These are phyloP conservation scores for Austropuccinia psidii DNA, from an alignment of 1,284 basidiomycete species.

Conservation along the genomic window DNA sequence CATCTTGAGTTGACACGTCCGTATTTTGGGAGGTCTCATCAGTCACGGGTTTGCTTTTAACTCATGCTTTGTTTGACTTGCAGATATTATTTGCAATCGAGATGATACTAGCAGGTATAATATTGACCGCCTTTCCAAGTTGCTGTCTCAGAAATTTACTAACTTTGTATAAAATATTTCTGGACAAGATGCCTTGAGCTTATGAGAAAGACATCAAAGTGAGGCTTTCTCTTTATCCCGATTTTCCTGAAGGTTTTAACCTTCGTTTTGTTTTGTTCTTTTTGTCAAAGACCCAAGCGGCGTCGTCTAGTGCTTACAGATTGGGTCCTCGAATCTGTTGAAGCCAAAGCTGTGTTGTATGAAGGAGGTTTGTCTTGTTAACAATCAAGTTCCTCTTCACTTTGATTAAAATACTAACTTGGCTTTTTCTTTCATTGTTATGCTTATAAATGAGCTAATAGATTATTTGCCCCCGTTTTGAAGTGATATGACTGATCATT, in stretches of 20 bases:
- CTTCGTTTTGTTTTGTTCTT: neutral
- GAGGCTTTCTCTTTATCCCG: neutral
- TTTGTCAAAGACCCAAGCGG: slow-evolving; percentile 2
- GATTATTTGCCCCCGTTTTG: neutral
- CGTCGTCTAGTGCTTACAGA: slow-evolving; percentile 12
- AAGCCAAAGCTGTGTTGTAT: neutral
- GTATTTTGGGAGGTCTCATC: neutral
- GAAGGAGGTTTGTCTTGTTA: slow-evolving; percentile 18
- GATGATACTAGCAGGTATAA: slow-evolving; percentile 19
- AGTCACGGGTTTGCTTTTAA: neutral
- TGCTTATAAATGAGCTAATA: neutral
- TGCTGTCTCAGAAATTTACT: neutral
- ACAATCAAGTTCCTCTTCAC: no score
- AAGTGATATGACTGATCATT: no score
- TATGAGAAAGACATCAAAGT: neutral
- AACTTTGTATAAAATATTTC: neutral
- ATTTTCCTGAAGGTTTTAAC: neutral
- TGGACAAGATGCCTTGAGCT: neutral
- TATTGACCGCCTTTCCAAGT: no score
- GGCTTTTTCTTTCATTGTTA: neutral
- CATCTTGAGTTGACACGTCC: slow-evolving; percentile 22
- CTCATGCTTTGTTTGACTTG: neutral
- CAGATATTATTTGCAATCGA: slow-evolving; percentile 21
- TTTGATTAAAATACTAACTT: neutral
- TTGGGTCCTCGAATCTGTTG: slow-evolving; percentile 24